Evolutionary conservation across 1,284 basidiomycete genomes (phyloP).

Genomic region (Grifola frondosa): DNA sequence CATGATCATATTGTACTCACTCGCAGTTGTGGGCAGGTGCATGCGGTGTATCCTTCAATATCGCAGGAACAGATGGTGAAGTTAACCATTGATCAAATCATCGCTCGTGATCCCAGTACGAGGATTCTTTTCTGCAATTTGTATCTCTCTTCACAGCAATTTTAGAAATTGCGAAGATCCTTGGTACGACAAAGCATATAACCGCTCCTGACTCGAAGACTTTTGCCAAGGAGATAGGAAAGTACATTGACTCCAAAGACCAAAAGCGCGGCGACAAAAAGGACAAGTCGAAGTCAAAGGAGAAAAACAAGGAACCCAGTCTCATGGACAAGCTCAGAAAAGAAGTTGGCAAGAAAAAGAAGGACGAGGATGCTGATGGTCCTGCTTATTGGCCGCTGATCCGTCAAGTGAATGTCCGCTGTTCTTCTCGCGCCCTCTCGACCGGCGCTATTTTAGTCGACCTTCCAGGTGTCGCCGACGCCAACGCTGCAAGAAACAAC

Average conservation of each 20-base stretch:
- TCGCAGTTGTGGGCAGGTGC: constrained; percentile 39
- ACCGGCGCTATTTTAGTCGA: constrained; percentile 61
- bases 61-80: constrained; percentile 44
- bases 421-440: constrained; percentile 47
- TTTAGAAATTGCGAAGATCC: constrained; percentile 41
- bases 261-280: constrained; percentile 47
- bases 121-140: constrained; percentile 1
- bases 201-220: constrained; percentile 47
- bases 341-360: constrained; percentile 33
- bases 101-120: constrained; percentile 46
- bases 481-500: constrained; percentile 54
- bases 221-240: constrained; percentile 55
- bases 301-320: constrained; percentile 34
- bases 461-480: constrained; percentile 62
- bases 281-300: constrained; percentile 38
- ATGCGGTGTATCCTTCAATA: constrained; percentile 59
- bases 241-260: constrained; percentile 66
- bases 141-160: background rate
- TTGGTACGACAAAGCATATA: constrained; percentile 55
- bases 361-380: constrained; percentile 33
- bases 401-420: constrained; percentile 58
- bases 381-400: constrained; percentile 64
- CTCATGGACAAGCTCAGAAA: constrained; percentile 25
- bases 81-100: constrained; percentile 51
- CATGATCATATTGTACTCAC: background rate